A percentile compares a stretch with the other conserved stretches of the same genome.
Evolutionary conservation across 2,329 filamentous ascomycete species (phyloP).

Genomic region (Paradendryphiella salina): DNA sequence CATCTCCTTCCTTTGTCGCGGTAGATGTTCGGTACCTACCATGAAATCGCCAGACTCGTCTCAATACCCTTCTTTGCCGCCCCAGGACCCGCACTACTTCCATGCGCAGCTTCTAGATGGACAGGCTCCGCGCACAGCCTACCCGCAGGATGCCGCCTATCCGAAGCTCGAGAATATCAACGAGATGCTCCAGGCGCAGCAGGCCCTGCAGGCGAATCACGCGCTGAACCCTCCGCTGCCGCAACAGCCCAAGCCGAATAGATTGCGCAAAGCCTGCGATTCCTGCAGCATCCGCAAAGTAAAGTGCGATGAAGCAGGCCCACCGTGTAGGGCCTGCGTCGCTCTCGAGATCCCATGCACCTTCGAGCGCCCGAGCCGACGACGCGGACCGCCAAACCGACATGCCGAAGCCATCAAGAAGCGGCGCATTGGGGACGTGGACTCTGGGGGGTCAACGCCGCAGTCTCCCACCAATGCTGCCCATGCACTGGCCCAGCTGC

Average conservation of each 20-base stretch:
- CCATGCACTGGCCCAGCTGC: conserved; percentile 56
- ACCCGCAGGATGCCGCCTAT: conserved; percentile 29
- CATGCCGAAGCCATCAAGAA: conserved; percentile 70
- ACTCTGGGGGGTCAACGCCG: conserved; percentile 49
- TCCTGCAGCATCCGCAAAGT: conserved; percentile 51
- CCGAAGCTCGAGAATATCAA: conserved; percentile 45
- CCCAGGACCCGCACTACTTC: conserved; percentile 36
- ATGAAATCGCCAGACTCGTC: conserved; percentile 20
- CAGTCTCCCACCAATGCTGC: conserved; percentile 59
- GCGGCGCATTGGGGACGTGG: conserved; percentile 55
- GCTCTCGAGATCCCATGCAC: conserved; percentile 69
- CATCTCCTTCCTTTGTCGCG: conserved; percentile 16
- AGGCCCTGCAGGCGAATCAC: conserved; percentile 44
- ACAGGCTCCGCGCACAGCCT: conserved; percentile 9
- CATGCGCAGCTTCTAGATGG: conserved; percentile 6
- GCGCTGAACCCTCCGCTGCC: conserved; percentile 26
- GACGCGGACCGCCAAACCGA: conserved; percentile 67
- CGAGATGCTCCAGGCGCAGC: conserved; percentile 44
- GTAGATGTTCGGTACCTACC: conserved; percentile 20
- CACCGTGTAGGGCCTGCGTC: conserved; percentile 67
- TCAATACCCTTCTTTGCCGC: conserved; percentile 20
- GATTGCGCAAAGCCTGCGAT: conserved; percentile 49
- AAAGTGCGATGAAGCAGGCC: conserved; percentile 67
- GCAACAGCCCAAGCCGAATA: conserved; percentile 41
- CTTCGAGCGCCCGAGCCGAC: conserved; percentile 64